Evolutionary conservation across 2,329 filamentous ascomycete species (phyloP), one percentile per base, ranked within the genome.

Genomic region (Zasmidium cellare): DNA sequence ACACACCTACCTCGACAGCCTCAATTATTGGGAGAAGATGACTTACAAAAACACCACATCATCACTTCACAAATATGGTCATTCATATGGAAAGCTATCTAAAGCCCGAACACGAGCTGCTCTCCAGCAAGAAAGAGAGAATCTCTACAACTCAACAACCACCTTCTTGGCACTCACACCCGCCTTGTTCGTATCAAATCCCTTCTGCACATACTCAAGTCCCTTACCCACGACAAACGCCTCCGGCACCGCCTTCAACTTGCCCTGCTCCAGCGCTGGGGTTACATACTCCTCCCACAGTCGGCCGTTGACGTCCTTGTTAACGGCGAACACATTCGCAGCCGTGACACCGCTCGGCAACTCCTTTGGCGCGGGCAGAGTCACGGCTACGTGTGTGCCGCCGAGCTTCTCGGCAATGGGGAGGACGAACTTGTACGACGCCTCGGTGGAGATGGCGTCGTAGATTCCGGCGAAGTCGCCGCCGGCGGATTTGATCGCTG

Each of bases 381-480:
- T 63, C 2, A 61, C 58, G 1, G 63, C 55, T 28, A 69, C 59
- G 19, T 64, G 55, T 11, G 57, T 55, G 19, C 64, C 64, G 9
- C 69, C 67, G 7, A 68, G 55, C 63, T 73, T 67, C 58, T 71
- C 67, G 1, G 67, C 44, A 45, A 73, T 65, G 1, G 62, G 59
- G 11, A 70, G 23, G 24, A 61, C 61, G 56, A 62, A 51, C 50
- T 67, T 64, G 60, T 59, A 65, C 22, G 66, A 66, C 0, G 55
- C 55, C 3, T 65, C 65, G 19, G 51, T 55, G 9, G 70, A 65
- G 55, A 72, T 70, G 41, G 70, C 62, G 58, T 80, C 78, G 58
- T 74, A 78, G n/a, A 76, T 67, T 24, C 78, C 78, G 6, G 65
- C 67, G 51, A 77, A 79, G 12, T 76, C 72, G 2, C 72, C 74